Evolutionary conservation across 2,329 filamentous ascomycete species (phyloP).

Genomic region (Ascochyta lentis): DNA sequence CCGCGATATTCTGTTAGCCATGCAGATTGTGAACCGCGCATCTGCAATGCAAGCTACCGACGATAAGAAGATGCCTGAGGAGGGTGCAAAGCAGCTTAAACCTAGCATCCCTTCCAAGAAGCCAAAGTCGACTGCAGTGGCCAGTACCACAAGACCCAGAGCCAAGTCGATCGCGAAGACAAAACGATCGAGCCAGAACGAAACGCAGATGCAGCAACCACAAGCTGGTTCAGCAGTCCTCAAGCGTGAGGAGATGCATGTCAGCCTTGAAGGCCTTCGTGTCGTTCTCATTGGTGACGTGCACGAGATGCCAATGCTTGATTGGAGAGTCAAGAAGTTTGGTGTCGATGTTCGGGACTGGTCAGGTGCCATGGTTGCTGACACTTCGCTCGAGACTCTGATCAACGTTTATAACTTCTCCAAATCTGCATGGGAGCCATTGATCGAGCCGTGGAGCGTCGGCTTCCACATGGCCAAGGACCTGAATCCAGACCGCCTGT

Average conservation of each 20-base stretch:
- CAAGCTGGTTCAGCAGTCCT: conserved; percentile 61
- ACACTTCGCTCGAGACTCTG: conserved; percentile 91
- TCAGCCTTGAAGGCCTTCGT: conserved; percentile 84
- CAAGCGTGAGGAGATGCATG: conserved; percentile 80
- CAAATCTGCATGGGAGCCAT: conserved; percentile 96
- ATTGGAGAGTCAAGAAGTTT: conserved; percentile 92
- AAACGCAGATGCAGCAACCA: conserved; percentile 63
- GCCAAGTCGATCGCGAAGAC: conserved; percentile 56
- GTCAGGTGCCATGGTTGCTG: conserved; percentile 85
- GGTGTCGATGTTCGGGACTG: conserved; percentile 85
- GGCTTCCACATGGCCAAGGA: conserved; percentile 87
- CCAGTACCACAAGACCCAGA: conserved; percentile 54
- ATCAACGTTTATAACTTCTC: conserved; percentile 99
- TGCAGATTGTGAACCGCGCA: conserved; percentile 90
- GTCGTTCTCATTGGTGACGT: conserved; percentile 94
- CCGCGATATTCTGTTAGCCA: conserved; percentile 90
- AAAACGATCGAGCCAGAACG: conserved; percentile 57
- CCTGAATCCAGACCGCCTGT: conserved; percentile 74
- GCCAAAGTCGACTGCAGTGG: conserved; percentile 56
- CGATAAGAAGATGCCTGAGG: conserved; percentile 54
- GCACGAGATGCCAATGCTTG: conserved; percentile 93
- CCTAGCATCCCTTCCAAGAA: conserved; percentile 57
- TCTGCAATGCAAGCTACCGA: conserved; percentile 78
- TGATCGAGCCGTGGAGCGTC: conserved; percentile 96
- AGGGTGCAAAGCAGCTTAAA: conserved; percentile 63